Evolutionary conservation across 345 rosid genomes (phyloP), one percentile per base, ranked within the genome.

Genomic region (Euphorbia tirucalli): DNA sequence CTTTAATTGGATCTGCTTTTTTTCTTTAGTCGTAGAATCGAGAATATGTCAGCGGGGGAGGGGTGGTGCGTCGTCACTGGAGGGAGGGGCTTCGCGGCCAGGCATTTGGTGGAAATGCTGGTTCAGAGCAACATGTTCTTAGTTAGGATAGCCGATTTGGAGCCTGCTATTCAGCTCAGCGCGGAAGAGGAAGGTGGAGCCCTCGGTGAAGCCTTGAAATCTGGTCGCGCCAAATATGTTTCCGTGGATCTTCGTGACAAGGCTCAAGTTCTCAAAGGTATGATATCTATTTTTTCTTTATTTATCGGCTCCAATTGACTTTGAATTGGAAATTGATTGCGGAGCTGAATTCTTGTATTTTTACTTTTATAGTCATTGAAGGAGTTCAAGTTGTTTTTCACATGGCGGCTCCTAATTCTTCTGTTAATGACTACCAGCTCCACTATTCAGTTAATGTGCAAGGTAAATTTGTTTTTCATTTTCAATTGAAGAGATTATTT

Each of bases 351-450:
- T 14, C n/a, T 18, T 48, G 1, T 54, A 4, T 66, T 49, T 25
- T 32, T n/a, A 28, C 15, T 46, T 81, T 16, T 79, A 65, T 80
- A 95, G 97, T 84, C 44, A 82, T 77, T 68, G 75, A 87, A 74
- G 99, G 97, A 65, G 93, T 81, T 18, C 90, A 92, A 67, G 97
- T 87, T 8, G 93, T 95, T 6, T 92, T 88, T 82, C 99, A 95
- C 75, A 90, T 88, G 97, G 99, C 99, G 43, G 97, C 99, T 61
- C 99, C 99, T 5, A 83, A 92, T 88, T 95, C 99, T 13, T 90
- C 97, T 3, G 85, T 92, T 69, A 95, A 95, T 56, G 83, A 76
- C 74, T 74, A 77, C 69, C 81, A 86, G 85, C 97, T 95, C 72
- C 99, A 95, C 22, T 79, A 87, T 76, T 89, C 97, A 11, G 99